Base-by-base conservation (phyloP, 106 monocot species). In the Dioscorea zingiberensis region DNA sequence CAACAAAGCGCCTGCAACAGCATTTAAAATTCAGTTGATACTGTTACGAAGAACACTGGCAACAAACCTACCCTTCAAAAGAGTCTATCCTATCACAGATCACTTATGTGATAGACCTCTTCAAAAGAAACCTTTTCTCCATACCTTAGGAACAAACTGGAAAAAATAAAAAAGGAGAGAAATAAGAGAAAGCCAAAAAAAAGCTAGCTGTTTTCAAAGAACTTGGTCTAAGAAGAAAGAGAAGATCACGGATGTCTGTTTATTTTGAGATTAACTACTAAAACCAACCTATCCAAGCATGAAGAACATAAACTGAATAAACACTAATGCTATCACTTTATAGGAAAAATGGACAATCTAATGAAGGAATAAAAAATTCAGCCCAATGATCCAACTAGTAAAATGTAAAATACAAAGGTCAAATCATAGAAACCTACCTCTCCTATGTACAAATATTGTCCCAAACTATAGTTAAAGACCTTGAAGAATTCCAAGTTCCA, bases 1-100 rank as follows among this genome's bases (percentile, higher is more conserved):
- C 51, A 53, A 53, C 19, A 53, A 53, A 53, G 51, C 19, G 51
- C 51, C 51, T 53, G 51, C 51, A 53, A 53, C 51, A 53, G n/a
- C 51, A 53, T 16, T 53, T 53, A 53, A 18, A 53, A 53, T 53
- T 53, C 51, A 53, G 51, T 53, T 53, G 51, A 53, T 18, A 19
- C 16, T 53, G 16, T 16, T 53, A 16, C 16, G 2, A 53, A 53
- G 19, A 53, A 53, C 16, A 19, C 51, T 18, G 15, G 19, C 16
- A 53, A 18, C 51, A 53, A 53, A 53, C 51, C 51, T 13, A 16
- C 51, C 51, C 51, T 18, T 53, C 13, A 53, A 53, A 53, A 38
- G 38, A 38, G 38, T 19, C 51, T 19, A 19, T 5, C 19, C 16
- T 53, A 53, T 19, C 19, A 53, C 19, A 19, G n/a, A 53, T 18